Conservation (phyloP, 225 moss, liverwort and hornwort genomes). For the Ulota crispa region DNA sequence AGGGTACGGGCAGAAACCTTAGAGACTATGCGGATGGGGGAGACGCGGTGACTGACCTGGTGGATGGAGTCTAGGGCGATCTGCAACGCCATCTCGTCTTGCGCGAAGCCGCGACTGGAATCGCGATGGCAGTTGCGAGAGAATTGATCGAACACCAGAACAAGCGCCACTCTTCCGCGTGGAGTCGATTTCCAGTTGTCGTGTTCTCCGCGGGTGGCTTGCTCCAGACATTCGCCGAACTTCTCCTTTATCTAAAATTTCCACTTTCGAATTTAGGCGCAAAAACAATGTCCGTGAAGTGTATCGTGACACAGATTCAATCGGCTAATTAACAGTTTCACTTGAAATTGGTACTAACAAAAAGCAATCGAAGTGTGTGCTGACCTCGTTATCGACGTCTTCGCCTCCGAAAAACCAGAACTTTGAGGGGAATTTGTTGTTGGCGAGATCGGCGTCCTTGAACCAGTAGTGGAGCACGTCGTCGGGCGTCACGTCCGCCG, state of each 20-base stretch:
- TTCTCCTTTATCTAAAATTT: slow-evolving; percentile 48
- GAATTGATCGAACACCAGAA: slow-evolving; percentile 72
- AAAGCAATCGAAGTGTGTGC: background rate
- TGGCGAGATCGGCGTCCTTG: slow-evolving; percentile 40
- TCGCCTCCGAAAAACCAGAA: slow-evolving; percentile 53
- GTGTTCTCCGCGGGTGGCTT: slow-evolving; percentile 49
- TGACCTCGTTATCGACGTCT: slow-evolving; percentile 42
- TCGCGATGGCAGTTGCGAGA: slow-evolving; percentile 62
- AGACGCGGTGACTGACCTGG: slow-evolving; percentile 40
- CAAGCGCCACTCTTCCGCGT: slow-evolving; percentile 68
- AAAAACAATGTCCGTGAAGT: background rate
- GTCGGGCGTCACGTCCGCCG: slow-evolving; percentile 17
- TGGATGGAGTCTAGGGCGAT: slow-evolving; percentile 58
- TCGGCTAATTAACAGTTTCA: background rate
- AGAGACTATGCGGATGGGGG: background rate
- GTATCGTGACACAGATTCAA: background rate
- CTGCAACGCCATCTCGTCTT: slow-evolving; percentile 60
- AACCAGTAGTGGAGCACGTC: slow-evolving; percentile 50
- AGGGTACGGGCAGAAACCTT: background rate
- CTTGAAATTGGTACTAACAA: background rate
- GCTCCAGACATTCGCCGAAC: slow-evolving; percentile 55
- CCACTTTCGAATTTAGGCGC: background rate
- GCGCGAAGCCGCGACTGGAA: slow-evolving; percentile 45
- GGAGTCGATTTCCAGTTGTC: slow-evolving; percentile 62
- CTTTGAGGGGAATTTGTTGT: background rate